phyloP scores from a whole-genome alignment of 306 rosid species.

The Leucaena leucocephala region DNA sequence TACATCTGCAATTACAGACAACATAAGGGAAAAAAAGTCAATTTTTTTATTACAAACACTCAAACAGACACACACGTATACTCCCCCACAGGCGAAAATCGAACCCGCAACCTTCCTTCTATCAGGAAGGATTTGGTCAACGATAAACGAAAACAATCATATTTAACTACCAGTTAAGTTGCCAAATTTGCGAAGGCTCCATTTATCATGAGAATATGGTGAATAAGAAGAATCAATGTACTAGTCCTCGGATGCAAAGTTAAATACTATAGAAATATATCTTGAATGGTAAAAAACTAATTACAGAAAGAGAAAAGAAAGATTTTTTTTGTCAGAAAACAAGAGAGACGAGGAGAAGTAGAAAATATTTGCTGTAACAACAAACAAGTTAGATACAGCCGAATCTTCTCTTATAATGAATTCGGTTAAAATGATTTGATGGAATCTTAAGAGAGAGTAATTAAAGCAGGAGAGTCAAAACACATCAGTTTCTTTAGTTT shows the following conservation, averaged over 20 bases:
- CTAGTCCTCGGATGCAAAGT: background rate
- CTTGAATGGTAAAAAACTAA: background rate
- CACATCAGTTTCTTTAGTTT: background rate
- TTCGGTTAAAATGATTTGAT: background rate
- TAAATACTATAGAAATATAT: background rate
- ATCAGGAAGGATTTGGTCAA: background rate
- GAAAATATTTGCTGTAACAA: background rate
- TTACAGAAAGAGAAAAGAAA: background rate
- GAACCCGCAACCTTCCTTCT: background rate
- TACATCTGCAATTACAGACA: constrained; percentile 56
- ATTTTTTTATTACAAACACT: background rate
- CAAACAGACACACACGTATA: background rate
- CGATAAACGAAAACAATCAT: background rate
- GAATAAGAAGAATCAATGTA: background rate
- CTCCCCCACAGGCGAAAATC: background rate
- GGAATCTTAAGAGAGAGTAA: background rate
- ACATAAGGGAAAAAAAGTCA: background rate
- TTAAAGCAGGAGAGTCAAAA: background rate
- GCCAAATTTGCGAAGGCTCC: background rate
- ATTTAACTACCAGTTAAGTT: background rate
- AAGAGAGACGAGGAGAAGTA: background rate
- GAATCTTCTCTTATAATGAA: constrained; percentile 6
- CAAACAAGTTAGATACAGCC: background rate
- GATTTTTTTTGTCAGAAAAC: background rate
- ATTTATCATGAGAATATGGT: background rate